Percentiles rank a stretch among this genome's conserved stretches.
Evolutionary conservation across 148 eudicot genomes (phyloP).

Genomic region (Spergularia marina): DNA sequence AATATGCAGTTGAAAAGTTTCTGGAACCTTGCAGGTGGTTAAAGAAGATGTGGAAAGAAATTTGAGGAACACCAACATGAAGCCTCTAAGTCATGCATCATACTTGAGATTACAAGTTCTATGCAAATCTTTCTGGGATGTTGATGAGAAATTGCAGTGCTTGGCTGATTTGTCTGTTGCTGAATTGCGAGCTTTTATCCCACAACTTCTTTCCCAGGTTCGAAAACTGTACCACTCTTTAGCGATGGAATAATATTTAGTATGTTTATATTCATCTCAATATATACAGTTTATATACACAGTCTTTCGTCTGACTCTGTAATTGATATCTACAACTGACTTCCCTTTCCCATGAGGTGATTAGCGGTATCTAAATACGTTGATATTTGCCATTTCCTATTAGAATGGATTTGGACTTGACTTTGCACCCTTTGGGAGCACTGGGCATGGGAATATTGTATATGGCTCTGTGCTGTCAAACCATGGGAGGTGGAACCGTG

Average conservation of each 20-base stretch:
- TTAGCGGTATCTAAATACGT: not conserved
- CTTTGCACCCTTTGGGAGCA: conserved; percentile 1
- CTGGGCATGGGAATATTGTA: not conserved
- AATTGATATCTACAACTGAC: not conserved
- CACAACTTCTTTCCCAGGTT: conserved; percentile 84
- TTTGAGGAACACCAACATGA: conserved; percentile 86
- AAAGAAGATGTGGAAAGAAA: conserved; percentile 85
- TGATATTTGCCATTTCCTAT: not conserved
- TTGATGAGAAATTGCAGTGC: conserved; percentile 70
- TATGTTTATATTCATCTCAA: not conserved
- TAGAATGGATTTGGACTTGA: not conserved
- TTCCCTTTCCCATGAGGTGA: not conserved
- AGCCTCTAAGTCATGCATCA: conserved; percentile 86
- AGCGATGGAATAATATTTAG: not conserved
- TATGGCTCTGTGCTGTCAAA: not conserved
- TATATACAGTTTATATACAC: not conserved
- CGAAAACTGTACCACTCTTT: conserved; percentile 2
- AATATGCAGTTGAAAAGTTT: not conserved
- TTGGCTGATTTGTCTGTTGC: conserved; percentile 54
- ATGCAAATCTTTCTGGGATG: conserved; percentile 84
- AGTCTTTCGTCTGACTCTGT: too few species aligned
- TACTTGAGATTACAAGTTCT: conserved; percentile 83
- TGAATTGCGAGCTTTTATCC: conserved; percentile 74
- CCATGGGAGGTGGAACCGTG: not conserved
- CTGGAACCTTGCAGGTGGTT: conserved; percentile 56